Base-by-base conservation (phyloP, 2,329 filamentous ascomycete genomes). In the Paracoccidioides lutzii region DNA sequence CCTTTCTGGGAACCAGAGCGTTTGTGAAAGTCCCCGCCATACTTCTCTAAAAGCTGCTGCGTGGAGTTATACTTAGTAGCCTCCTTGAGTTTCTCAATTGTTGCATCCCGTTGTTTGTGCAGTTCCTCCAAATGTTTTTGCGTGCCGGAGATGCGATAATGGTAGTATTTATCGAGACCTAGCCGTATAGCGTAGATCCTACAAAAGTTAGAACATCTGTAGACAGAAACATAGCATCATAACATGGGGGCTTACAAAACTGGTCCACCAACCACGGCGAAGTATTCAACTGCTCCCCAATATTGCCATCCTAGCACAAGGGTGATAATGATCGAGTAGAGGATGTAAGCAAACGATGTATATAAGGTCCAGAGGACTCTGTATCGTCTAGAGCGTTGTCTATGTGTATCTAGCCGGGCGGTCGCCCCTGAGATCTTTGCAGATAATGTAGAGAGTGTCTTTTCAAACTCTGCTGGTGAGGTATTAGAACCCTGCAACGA, bases 11-110 rank as follows among this genome's bases (percentile, higher is more conserved):
- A 55, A 22, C 58, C 60, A 3, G 63, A 58, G 14, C 61, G 59
- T 42, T 71, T 70, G 22, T 77, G 73, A 59, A 84, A 81, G 22
- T 77, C 75, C 8, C 82, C 87, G 40, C 90, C 90, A 69, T 98
- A 98, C 65, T 97, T 98, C 65, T 97, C 88, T 9, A 98, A 80
- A 58, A 98, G 73, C 67, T 96, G 83, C 65, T 94, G 82, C 1
- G 93, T 98, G 37, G 90, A 93, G 71, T 97, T 88, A 74, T 96
- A 98, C 70, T 88, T 95, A 38, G 93, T 98, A 32, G 90, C 90
- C 57, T 86, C 84, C 73, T 98, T 98, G 60, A 98, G 81, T 72
- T 90, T 90, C 68, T 95, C 86, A 61, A 98, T 97, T 1, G 90
- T 95, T 63, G 83, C 83, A 57, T 87, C 82, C 54, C 91, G 83